Base-by-base conservation (phyloP, 2,329 filamentous ascomycete species). In the Blumeria graminis region DNA sequence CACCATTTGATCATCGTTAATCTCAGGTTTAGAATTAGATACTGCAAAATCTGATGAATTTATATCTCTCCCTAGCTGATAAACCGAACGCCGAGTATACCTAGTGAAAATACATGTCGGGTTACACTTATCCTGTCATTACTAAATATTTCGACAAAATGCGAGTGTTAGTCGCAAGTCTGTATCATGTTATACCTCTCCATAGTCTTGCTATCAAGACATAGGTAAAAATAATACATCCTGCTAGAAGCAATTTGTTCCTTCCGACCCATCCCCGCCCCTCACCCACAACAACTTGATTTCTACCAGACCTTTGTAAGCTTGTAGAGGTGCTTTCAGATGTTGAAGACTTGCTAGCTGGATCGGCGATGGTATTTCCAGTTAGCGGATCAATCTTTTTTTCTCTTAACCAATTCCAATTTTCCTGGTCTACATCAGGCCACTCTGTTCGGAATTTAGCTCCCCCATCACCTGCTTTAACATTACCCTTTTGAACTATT, bases 391-490 rank as follows among this genome's bases (percentile, higher is more conserved):
- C 87, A 62, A 98, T 80, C 61, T 80, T 79, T 65, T 86, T 80
- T 65, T 87, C 80, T 66, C 80, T 80, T 75, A 98, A 93, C 87
- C 86, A 95, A 64, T 80, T 80, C 81, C 83, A 86, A 67, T 98
- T 98, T 72, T 92, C 86, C 60, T 77, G 73, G 66, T 98, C 88
- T 22, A 94, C 65, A 51, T 95, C 90, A 14, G 86, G 80, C 87
- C 89, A 98, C 70, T 96, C 87, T 10, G 77, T 73, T 57, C 81
- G 77, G 68, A 98, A 98, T 70, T 93, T 94, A 64, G 82, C 79
- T 3, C 92, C 92, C 11, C 89, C 89, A 66, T 98, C 92, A 22
- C 92, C 92, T 3, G 84, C 84, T 69, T 89, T 93, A 65, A 95
- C 76, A 60, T 93, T 86, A 9, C 86, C 86, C 67, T 82, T 86